Base-by-base conservation (phyloP, 192 early-diverging fungal species). In the Oehlia diaphana region DNA sequence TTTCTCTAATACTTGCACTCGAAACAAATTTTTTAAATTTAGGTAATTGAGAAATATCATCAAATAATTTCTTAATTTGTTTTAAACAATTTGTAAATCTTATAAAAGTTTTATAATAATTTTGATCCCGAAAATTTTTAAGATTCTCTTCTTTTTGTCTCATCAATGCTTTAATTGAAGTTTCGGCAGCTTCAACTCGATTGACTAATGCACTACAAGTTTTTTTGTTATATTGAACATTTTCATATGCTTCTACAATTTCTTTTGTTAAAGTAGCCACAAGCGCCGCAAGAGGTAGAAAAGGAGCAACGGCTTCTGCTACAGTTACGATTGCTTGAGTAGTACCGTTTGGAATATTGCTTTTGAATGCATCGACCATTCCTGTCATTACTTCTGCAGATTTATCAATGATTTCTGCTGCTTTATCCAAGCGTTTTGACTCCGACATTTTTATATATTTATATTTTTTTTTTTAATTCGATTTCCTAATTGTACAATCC, bases 181-280 rank as follows among this genome's bases (percentile, higher is more conserved):
- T 9, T 50, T 65, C 28, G 12, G 62, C 66, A 50, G 47, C 26
- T n/a, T 69, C 50, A 10, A 78, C 77, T 21, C 77, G 77, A 28
- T 78, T 44, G 2, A 69, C 42, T 39, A 78, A 39, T 9, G 37
- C 49, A 53, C 42, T 16, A 69, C 77, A 78, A n/a, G 62, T 78
- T 68, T 35, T 78, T 78, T 78, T 67, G 21, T 78, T 78, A 78
- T 78, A 69, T 37, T 78, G 65, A 31, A 66, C 77, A 26, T 35
- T 42, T 12, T 69, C 65, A 78, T 69, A 78, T 23, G 47, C 14
- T 33, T 37, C 47, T 6, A 53, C 16, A 12, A 78, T 78, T 78
- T 78, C 77, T 12, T 23, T 58, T 58, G 19, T 21, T 21, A 58
- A 58, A 58, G 5, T 6, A 21, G 19, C 14, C 12, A 58, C 53